These are phyloP conservation scores for Scedosporium aurantiacum DNA, from an alignment of 2,329 filamentous ascomycete species.

Conservation along the genomic window DNA sequence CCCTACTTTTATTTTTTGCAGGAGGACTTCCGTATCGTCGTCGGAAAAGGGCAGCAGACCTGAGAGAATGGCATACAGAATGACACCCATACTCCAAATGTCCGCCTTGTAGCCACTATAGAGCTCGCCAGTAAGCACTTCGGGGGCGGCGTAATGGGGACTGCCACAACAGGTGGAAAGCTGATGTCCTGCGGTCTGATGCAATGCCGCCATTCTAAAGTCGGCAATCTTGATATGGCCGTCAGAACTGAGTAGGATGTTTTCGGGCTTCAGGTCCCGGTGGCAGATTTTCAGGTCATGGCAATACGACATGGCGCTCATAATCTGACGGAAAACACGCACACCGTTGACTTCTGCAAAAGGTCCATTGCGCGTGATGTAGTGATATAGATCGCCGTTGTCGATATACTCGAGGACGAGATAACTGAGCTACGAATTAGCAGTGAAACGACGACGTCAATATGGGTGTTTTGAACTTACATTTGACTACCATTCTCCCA, in stretches of 20 bases:
- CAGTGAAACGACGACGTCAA: not conserved
- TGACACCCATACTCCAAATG: slow-evolving; percentile 89
- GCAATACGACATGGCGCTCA: slow-evolving; percentile 84
- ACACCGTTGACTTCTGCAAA: slow-evolving; percentile 71
- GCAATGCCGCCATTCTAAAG: slow-evolving; percentile 92
- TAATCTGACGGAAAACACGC: slow-evolving; percentile 83
- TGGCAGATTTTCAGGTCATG: slow-evolving; percentile 94
- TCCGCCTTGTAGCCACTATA: slow-evolving; percentile 84
- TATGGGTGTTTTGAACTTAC: slow-evolving; percentile 38
- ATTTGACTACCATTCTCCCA: slow-evolving; percentile 96
- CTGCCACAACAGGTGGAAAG: slow-evolving; percentile 89
- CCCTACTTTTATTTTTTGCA: slow-evolving; percentile 48
- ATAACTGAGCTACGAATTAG: slow-evolving; percentile 48
- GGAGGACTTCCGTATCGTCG: slow-evolving; percentile 49
- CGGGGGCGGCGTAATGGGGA: slow-evolving; percentile 91
- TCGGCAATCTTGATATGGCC: slow-evolving; percentile 87
- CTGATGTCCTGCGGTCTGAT: slow-evolving; percentile 66
- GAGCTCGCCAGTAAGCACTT: slow-evolving; percentile 64
- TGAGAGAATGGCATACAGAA: slow-evolving; percentile 77
- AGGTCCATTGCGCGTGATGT: slow-evolving; percentile 64
- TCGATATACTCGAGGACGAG: slow-evolving; percentile 89
- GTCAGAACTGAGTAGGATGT: slow-evolving; percentile 72
- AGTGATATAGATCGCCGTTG: slow-evolving; percentile 68
- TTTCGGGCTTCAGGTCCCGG: slow-evolving; percentile 92
- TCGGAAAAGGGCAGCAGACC: slow-evolving; percentile 76